Percentiles rank a stretch among this genome's conserved stretches.
These are phyloP conservation scores for Nakazawaea peltata DNA, from an alignment of 805 yeast species.

Conservation along the genomic window DNA sequence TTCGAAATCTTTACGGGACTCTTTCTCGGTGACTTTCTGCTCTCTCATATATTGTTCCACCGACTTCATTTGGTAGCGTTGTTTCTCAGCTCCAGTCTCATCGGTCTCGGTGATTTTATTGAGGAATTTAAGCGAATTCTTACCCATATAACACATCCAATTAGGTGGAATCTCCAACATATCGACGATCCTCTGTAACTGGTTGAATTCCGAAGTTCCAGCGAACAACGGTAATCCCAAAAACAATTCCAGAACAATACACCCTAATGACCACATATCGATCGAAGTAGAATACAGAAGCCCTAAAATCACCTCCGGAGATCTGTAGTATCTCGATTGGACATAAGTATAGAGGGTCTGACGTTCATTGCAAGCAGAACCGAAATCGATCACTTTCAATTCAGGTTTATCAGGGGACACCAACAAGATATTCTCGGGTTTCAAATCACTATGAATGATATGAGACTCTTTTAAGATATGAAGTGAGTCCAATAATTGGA, in stretches of 20 bases:
- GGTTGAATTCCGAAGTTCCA: constrained; percentile 91
- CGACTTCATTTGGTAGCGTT: constrained; percentile 22
- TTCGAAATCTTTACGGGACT: constrained; percentile 79
- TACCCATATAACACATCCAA: constrained; percentile 97
- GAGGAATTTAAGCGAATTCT: constrained; percentile 66
- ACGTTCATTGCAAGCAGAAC: constrained; percentile 88
- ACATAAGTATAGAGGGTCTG: constrained; percentile 87
- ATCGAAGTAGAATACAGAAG: constrained; percentile 87
- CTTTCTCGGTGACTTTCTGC: constrained; percentile 54
- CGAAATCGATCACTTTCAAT: constrained; percentile 91
- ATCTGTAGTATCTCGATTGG: constrained; percentile 87
- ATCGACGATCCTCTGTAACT: constrained; percentile 70
- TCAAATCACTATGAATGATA: constrained; percentile 91
- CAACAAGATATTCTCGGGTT: constrained; percentile 89
- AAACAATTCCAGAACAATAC: constrained; percentile 50
- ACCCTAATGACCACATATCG: constrained; percentile 69
- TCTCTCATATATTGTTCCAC: constrained; percentile 43
- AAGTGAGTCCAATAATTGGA: constrained; percentile 75
- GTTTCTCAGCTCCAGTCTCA: constrained; percentile 14
- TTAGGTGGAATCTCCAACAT: constrained; percentile 84
- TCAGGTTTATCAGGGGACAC: constrained; percentile 76
- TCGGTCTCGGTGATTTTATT: constrained; percentile 30
- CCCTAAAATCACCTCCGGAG: constrained; percentile 92
- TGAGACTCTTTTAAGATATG: constrained; percentile 74
- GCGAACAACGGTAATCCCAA: constrained; percentile 92